Base-by-base conservation (phyloP, 1,284 basidiomycete genomes). In the Naganishia sp. region DNA sequence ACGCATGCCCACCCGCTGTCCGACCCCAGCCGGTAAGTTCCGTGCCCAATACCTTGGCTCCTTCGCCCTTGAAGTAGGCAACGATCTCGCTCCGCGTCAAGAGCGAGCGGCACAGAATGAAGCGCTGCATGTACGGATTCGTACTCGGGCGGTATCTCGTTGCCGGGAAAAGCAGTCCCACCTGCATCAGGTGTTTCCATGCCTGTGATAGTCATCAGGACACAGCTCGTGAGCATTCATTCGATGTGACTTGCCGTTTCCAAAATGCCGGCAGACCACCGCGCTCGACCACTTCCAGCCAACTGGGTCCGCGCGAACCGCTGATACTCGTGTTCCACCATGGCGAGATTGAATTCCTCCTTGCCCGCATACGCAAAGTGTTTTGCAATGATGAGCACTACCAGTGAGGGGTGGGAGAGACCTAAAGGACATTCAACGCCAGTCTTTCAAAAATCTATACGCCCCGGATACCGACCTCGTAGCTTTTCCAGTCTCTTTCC, bases 361-460 rank as follows among this genome's bases (percentile, higher is more conserved):
- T 83, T 55, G 83, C 90, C 75, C 84, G 88, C 77, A 78, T 92
- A 73, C 80, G 86, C 66, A 85, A 92, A 73, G 85, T 92, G 69
- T 82, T 94, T 72, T 86, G 87, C 61, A 33, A 80, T 75, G 65
- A 80, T 77, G 39, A 81, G 70, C 4, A 80, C 69, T 10, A 75
- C 75, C 25, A 79, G 66, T 10, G 74, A 72, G 0, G 79, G 79
- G n/a, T 79, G 77, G 1, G 78, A 73, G 2, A 81, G 71, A 36
- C 75, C 75, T 70, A 28, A 18, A 53, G 45, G 33, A 21, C 23
- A 15, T 46, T 39, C 55, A 46, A 39, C 6, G 36, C 36, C 42
- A 59, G n/a, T 16, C n/a, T 21, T 2, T 16, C n/a, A 33, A 33
- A 6, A 7, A 28, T 28, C 28, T 45, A 3, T 48, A 0, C 33